Conservation (phyloP, 306 rosid genomes). For the Casuarina equisetifolia region DNA sequence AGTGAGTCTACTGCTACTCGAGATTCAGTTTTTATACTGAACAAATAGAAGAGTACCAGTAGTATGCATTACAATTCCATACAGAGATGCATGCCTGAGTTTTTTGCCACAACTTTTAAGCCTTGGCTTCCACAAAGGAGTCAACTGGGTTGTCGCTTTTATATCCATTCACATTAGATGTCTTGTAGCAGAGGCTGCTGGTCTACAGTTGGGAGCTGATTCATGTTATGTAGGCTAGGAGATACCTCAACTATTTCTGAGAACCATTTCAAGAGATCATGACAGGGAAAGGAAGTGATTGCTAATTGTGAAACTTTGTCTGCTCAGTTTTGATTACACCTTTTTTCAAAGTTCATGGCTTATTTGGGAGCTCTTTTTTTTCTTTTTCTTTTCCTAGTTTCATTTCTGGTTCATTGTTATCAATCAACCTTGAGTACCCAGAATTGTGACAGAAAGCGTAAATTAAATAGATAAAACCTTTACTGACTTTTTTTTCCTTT, state of each 20-base stretch:
- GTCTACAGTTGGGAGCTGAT: neutral
- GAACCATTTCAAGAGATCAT: neutral
- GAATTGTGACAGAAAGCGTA: neutral
- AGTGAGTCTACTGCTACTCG: neutral
- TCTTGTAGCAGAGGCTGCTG: neutral
- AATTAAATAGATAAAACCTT: neutral
- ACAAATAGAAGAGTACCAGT: neutral
- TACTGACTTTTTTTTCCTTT: slow-evolving; percentile 19
- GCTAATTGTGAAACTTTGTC: neutral
- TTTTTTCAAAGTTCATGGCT: neutral
- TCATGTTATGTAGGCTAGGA: neutral
- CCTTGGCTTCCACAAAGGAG: neutral
- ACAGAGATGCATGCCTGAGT: neutral
- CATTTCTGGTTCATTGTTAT: neutral
- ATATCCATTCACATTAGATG: neutral
- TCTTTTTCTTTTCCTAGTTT: neutral
- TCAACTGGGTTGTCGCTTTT: neutral
- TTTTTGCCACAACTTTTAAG: neutral
- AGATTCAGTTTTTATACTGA: neutral
- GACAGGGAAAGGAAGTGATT: neutral
- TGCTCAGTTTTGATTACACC: neutral
- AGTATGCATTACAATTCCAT: neutral
- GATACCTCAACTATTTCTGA: neutral
- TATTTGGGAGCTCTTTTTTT: neutral
- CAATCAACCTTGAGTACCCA: neutral